Percentiles rank a stretch among this genome's conserved stretches.
Conservation (phyloP, 495 filamentous ascomycete species). For the Pyrenopolyporus hunteri region DNA sequence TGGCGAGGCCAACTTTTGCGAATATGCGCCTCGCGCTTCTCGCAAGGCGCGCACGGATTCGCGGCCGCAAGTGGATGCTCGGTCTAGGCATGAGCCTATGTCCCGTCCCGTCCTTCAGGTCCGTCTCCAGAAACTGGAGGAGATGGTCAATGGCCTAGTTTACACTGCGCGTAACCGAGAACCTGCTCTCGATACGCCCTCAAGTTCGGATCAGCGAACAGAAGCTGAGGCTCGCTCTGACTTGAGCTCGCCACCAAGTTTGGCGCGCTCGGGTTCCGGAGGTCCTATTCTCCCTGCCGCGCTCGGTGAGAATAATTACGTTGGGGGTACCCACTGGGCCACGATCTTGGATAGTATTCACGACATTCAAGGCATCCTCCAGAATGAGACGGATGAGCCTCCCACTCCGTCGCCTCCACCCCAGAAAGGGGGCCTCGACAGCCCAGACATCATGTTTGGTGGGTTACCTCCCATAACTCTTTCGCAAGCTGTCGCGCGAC, state of each 20-base stretch:
- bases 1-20: conserved; percentile 48
- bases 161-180: conserved; percentile 22
- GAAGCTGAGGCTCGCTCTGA: conserved; percentile 34
- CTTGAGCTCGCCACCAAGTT: conserved; percentile 30
- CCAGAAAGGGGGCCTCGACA: conserved; percentile 19
- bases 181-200: conserved; percentile 31
- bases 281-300: conserved; percentile 33
- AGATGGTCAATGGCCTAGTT: conserved; percentile 54
- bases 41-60: conserved; percentile 40
- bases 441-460: conserved; percentile 38
- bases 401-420: conserved; percentile 35
- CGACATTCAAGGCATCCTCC: conserved; percentile 43
- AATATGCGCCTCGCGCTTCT: conserved; percentile 47
- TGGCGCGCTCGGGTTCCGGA: conserved; percentile 24
- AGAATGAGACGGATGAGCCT: conserved; percentile 40
- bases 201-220: conserved; percentile 31
- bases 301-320: conserved; percentile 44
- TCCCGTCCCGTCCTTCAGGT: conserved; percentile 48
- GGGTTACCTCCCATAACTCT: conserved; percentile 39
- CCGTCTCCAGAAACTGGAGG: conserved; percentile 55
- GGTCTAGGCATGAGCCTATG: conserved; percentile 35
- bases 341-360: conserved; percentile 54
- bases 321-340: conserved; percentile 57
- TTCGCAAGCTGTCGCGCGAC: conserved; percentile 44
- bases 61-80: conserved; percentile 35